Base-by-base conservation (phyloP, 805 yeast species). In the Clavispora phyllophila region DNA sequence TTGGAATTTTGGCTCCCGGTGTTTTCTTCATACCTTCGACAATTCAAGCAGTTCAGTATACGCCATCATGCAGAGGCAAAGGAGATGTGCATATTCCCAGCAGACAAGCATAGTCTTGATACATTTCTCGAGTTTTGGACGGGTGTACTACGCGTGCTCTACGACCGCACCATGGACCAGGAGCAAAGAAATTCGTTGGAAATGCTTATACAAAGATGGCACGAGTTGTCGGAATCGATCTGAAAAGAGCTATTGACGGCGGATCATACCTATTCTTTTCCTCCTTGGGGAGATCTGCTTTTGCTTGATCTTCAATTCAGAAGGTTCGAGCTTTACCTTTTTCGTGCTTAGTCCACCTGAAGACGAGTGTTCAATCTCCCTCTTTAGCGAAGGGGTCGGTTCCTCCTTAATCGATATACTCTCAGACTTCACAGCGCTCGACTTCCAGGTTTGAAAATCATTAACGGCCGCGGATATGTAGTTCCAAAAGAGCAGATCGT, bases 111-210 rank as follows among this genome's bases (percentile, higher is more conserved):
- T 26, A 55, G 54, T 9, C 52, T 79, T 24, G 39, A 37, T 3
- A 62, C 57, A 10, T 79, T 82, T 49, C 58, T 70, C 4, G 61
- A 60, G 2, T 77, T 78, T 51, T 84, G 90, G 90, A 45, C 59
- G 2, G 57, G 61, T 2, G 62, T 76, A 0, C 57, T 82, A 35
- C 47, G 52, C 2, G 62, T 33, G 36, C 36, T 49, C 10, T 49
- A 49, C 38, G 42, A 37, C 18, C 36, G 28, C 10, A 26, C 24
- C 9, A 44, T 46, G 50, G 24, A 28, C 3, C 26, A 12, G 14
- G 23, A 23, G 10, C 45, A 46, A 32, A 49, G 54, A 19, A 39
- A 47, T 9, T 65, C 70, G 5, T 44, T 56, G 28, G 25, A 18
- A 32, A 15, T 44, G n/a, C 39, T 56, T 22, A 28, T 42, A 0